Base-by-base conservation (phyloP, 805 yeast species). In the Candida oleophila region DNA sequence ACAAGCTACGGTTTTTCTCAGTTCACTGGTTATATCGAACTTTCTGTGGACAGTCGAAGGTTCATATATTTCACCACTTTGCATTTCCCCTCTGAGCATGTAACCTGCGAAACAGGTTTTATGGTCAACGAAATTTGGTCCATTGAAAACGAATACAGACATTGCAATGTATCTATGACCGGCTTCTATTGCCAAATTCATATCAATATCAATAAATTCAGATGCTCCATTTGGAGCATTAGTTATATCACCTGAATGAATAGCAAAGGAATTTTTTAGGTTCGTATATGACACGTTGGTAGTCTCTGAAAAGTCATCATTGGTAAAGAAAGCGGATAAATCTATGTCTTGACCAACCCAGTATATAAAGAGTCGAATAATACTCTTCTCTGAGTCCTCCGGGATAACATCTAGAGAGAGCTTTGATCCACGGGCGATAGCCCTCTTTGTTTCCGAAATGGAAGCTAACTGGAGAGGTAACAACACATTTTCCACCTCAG, bases 241-340 rank as follows among this genome's bases (percentile, higher is more conserved):
- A 3, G 38, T 32, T 5, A 49, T 44, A 45, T 49, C 51, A 18
- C 51, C 53, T 4, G 51, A 50, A 42, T 50, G 53, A 5, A 20
- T 28, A 8, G 43, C 44, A 50, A 7, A 38, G 7, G 19, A 39
- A 12, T 20, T 28, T 18, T 28, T 47, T 5, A 50, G 33, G 15
- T 47, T 44, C 12, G 43, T 22, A 14, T 22, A 44, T 3, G 40
- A n/a, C 3, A 50, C 19, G 8, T 11, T 14, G 1, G 9, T n/a
- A 2, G 20, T 9, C 2, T 14, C 19, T 15, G 22, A 15, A 7
- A 44, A 39, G 18, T 47, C 49, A 20, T 41, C 48, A 19, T 32
- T 32, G 4, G 43, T 9, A 18, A 49, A 41, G 5, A 30, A 16
- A 3, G 41, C 43, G 16, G 44, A 32, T 16, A 44, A 34, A 34